phyloP scores from a whole-genome alignment of 1,284 basidiomycete genomes.

The Ganoderma meredithae region DNA sequence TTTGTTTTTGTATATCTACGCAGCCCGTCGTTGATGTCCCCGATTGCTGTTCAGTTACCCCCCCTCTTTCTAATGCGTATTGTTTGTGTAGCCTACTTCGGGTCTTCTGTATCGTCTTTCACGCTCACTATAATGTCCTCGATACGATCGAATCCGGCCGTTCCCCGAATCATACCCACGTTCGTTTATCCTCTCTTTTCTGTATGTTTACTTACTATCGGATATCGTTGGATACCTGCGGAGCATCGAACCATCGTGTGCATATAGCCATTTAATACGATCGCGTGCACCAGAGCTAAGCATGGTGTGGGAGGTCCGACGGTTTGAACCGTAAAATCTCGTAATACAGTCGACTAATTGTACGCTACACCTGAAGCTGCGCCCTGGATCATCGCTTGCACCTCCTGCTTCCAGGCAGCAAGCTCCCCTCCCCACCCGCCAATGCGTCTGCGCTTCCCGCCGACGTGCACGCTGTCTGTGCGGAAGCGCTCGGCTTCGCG shows the following conservation, averaged over 20 bases:
- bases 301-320: not conserved
- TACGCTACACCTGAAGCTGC: not conserved
- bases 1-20: conserved; percentile 16
- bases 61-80: conserved; percentile 22
- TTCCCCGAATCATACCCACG: not conserved
- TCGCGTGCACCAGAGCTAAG: not conserved
- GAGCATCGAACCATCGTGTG: not conserved
- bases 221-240: conserved; percentile 10
- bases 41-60: conserved; percentile 14
- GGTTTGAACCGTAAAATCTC: not conserved
- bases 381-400: conserved; percentile 29
- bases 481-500: conserved; percentile 26
- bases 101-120: conserved; percentile 27
- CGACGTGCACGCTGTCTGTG: conserved; percentile 33
- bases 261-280: conserved; percentile 18
- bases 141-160: conserved; percentile 10
- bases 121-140: conserved; percentile 19
- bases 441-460: conserved; percentile 39
- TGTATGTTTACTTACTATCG: conserved; percentile 18
- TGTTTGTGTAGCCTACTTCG: conserved; percentile 29
- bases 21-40: conserved; percentile 16
- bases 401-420: conserved; percentile 35
- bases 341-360: conserved; percentile 1
- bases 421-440: conserved; percentile 43
- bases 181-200: not conserved